Percentiles rank a stretch among this genome's conserved stretches.
phyloP scores from a whole-genome alignment of 2,329 filamentous ascomycete genomes.

The Venturia pyrina region DNA sequence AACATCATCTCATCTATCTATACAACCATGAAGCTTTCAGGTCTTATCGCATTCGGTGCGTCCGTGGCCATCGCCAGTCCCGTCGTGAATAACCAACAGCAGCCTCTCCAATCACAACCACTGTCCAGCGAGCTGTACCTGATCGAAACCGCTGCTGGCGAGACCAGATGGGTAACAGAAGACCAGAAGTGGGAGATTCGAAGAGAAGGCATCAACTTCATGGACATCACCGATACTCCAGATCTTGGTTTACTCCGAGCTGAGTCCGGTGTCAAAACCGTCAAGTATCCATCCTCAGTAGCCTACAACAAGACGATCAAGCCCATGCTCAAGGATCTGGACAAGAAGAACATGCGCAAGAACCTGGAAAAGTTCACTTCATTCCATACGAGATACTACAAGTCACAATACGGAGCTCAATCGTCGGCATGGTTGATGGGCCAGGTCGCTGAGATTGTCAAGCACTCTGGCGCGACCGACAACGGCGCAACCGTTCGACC shows the following conservation, averaged over 20 bases:
- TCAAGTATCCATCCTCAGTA: constrained; percentile 58
- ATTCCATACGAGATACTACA: constrained; percentile 77
- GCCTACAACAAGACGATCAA: constrained; percentile 55
- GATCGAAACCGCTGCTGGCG: constrained; percentile 74
- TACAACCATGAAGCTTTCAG: constrained; percentile 4
- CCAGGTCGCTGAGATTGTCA: constrained; percentile 63
- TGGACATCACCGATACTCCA: constrained; percentile 77
- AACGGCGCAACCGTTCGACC: constrained; percentile 58
- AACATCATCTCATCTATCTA: not conserved
- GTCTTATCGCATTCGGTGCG: not conserved
- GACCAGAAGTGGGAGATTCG: constrained; percentile 90
- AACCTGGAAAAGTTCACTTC: constrained; percentile 70
- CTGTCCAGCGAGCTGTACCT: constrained; percentile 48
- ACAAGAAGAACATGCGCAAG: constrained; percentile 64
- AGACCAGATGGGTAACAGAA: constrained; percentile 81
- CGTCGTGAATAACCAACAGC: not conserved
- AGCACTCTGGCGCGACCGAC: constrained; percentile 57
- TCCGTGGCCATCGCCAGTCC: not conserved
- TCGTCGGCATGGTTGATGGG: constrained; percentile 80
- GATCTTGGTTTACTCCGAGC: constrained; percentile 45
- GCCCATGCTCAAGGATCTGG: constrained; percentile 57
- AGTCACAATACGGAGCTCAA: constrained; percentile 65
- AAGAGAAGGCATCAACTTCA: constrained; percentile 72
- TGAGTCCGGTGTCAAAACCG: constrained; percentile 27
- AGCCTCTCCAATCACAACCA: constrained; percentile 9